Conservation (phyloP, 106 monocot genomes). For the Apostasia shenzhenica region DNA sequence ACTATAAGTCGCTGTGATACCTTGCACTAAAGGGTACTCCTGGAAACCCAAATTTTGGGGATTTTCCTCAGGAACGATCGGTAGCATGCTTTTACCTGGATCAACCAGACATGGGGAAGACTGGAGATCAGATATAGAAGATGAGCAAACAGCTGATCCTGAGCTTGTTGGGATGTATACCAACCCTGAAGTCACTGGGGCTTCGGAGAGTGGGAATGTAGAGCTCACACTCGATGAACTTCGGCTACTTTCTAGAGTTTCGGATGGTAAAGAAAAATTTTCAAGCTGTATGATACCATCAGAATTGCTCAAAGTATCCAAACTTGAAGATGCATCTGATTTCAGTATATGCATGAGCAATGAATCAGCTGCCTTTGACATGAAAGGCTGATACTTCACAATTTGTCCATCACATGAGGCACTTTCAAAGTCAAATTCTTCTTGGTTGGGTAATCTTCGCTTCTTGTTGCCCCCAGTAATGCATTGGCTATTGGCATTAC, state of each 20-base stretch:
- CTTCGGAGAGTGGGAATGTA: constrained; percentile 27
- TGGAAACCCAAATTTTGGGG: constrained; percentile 4
- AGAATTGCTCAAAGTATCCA: constrained; percentile 21
- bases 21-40: constrained; percentile 11
- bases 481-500: constrained; percentile 8
- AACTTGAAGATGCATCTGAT: constrained; percentile 16
- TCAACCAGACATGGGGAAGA: constrained; percentile 6
- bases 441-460: constrained; percentile 31
- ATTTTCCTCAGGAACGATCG: constrained; percentile 13
- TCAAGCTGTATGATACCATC: constrained; percentile 16
- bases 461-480: constrained; percentile 29
- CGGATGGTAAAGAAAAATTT: constrained; percentile 14
- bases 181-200: constrained; percentile 13
- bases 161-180: constrained; percentile 21
- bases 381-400: constrained; percentile 23
- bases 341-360: constrained; percentile 40
- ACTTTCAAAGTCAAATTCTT: constrained; percentile 1
- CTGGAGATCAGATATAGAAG: constrained; percentile 23
- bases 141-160: constrained; percentile 13
- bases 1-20: background rate
- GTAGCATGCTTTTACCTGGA: background rate
- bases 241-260: constrained; percentile 11
- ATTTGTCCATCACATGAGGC: constrained; percentile 24
- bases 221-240: constrained; percentile 21
- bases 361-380: constrained; percentile 29